Percentiles rank a stretch among this genome's conserved stretches.
Evolutionary conservation across 1,139 yeast species (phyloP).

Genomic region (Blastobotrys buckinghamii): DNA sequence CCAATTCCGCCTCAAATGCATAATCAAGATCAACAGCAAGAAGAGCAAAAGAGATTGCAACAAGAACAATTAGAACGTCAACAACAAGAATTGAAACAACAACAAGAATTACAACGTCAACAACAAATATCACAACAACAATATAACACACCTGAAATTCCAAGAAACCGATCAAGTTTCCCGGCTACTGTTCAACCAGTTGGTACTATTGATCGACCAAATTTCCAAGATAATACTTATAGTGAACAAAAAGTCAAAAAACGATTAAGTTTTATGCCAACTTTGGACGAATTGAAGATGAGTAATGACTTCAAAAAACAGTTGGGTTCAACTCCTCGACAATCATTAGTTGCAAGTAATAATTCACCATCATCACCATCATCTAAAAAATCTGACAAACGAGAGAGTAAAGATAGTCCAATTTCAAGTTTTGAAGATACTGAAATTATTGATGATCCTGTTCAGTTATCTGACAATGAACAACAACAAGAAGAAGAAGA

Average conservation of each 20-base stretch:
- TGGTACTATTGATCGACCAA: not conserved
- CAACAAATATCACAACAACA: not conserved
- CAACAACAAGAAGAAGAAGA: not conserved
- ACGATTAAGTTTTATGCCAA: conserved; percentile 28
- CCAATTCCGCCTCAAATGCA: no score
- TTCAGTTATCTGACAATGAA: not conserved
- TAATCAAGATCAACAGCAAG: no score
- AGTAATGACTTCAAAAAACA: conserved; percentile 21
- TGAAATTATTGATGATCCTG: not conserved
- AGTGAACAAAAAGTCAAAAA: conserved; percentile 14
- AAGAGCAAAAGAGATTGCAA: no score
- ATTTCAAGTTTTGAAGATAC: not conserved
- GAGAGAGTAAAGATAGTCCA: not conserved
- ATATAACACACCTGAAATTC: conserved; percentile 6
- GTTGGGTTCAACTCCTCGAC: conserved; percentile 5
- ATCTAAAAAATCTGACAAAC: not conserved
- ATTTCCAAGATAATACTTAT: conserved; percentile 14
- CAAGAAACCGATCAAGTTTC: conserved; percentile 2
- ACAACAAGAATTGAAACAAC: no score
- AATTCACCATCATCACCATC: not conserved
- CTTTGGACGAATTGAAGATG: conserved; percentile 20
- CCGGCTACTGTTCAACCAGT: conserved; percentile 10
- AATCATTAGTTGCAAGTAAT: not conserved
- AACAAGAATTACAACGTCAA: conserved; percentile 2
- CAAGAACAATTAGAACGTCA: no score